These are phyloP conservation scores for Apiotrichum sp. DNA, from an alignment of 1,284 basidiomycete species.

Conservation along the genomic window DNA sequence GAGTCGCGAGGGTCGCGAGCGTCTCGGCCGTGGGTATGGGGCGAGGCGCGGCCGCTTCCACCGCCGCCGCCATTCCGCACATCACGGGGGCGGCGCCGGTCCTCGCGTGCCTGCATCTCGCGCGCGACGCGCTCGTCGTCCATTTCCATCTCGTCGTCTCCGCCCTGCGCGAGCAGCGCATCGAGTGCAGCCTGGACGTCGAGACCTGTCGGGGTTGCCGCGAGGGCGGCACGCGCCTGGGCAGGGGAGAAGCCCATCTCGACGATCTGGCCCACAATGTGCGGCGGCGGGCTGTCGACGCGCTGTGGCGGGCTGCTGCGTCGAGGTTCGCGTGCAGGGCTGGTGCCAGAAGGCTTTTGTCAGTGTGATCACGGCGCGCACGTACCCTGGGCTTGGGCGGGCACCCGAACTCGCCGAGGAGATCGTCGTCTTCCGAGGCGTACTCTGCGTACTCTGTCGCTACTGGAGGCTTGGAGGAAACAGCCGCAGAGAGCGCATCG, in stretches of 20 bases:
- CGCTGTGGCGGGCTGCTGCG: constrained; percentile 24
- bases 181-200: constrained; percentile 78
- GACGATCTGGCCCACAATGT: constrained; percentile 78
- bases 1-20: too few relatives aligned
- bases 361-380: too few relatives aligned
- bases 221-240: constrained; percentile 66
- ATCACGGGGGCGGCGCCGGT: constrained; percentile 10
- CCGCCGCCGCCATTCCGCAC: constrained; percentile 10
- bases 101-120: constrained; percentile 39
- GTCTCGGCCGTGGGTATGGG: too few relatives aligned
- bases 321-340: neutral
- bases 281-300: constrained; percentile 71
- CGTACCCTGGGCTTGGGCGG: constrained; percentile 19
- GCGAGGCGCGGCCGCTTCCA: neutral
- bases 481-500: constrained; percentile 27
- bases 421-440: constrained; percentile 56
- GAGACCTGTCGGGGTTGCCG: constrained; percentile 59
- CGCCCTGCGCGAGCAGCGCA: constrained; percentile 53
- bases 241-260: constrained; percentile 88
- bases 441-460: constrained; percentile 16
- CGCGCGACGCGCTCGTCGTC: constrained; percentile 39
- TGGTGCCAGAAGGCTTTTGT: too few relatives aligned
- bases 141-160: constrained; percentile 22
- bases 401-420: constrained; percentile 54
- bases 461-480: constrained; percentile 1